Evolutionary conservation across 345 rosid species (phyloP).

Genomic region (Arabis hirsuta): DNA sequence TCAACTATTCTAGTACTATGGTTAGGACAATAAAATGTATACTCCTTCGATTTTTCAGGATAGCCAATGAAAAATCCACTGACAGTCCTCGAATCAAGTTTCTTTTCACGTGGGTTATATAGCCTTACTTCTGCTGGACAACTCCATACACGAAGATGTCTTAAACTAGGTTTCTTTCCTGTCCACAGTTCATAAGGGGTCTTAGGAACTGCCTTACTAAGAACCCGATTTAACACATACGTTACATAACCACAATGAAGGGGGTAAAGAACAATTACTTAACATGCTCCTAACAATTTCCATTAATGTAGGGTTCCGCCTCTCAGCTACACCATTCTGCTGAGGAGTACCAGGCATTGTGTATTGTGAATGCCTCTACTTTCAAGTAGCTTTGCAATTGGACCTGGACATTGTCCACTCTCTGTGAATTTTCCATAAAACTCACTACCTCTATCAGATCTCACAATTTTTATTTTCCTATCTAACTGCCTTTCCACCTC

Average conservation of each 20-base stretch:
- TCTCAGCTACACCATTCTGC: conserved; percentile 3
- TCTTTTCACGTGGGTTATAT: conserved; percentile 28
- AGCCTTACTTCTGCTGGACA: not conserved
- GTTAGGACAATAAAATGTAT: conserved; percentile 13
- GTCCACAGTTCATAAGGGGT: conserved; percentile 12
- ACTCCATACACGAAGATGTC: not conserved
- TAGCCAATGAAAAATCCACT: conserved; percentile 24
- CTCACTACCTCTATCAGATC: conserved; percentile 7
- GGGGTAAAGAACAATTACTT: not conserved
- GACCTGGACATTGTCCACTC: not conserved
- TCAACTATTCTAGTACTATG: conserved; percentile 2
- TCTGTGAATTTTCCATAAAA: not conserved
- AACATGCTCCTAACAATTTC: conserved; percentile 4
- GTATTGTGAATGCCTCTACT: not conserved
- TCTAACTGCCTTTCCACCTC: conserved; percentile 6
- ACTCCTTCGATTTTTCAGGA: conserved; percentile 11
- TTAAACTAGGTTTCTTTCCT: conserved; percentile 19
- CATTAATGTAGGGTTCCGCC: not conserved
- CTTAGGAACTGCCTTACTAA: conserved; percentile 5
- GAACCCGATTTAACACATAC: conserved; percentile 2
- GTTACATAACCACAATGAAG: not conserved
- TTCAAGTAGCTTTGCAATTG: not conserved
- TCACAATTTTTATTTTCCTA: not conserved
- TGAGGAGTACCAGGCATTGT: not conserved
- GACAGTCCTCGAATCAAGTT: not conserved